Percentiles rank a stretch among this genome's conserved stretches.
Evolutionary conservation across 2,329 filamentous ascomycete species (phyloP).

Genomic region (Rutstroemia sp.): DNA sequence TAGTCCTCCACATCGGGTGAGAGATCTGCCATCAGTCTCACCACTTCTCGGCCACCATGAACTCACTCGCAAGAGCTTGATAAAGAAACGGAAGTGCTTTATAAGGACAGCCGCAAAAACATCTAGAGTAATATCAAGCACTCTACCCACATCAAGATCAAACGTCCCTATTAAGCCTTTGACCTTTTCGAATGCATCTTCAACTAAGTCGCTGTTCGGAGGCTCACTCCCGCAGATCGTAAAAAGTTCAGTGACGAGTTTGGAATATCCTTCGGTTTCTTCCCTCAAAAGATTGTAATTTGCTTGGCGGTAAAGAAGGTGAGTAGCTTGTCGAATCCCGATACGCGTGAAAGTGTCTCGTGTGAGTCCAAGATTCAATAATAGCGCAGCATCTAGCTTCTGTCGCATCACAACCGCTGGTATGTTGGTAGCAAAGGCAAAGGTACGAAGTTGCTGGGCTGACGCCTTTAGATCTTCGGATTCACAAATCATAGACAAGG

Average conservation of each 20-base stretch:
- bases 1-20: constrained; percentile 51
- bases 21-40: constrained; percentile 37
- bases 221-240: constrained; percentile 73
- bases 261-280: constrained; percentile 94
- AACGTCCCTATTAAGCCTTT: constrained; percentile 96
- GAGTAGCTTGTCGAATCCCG: constrained; percentile 84
- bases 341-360: constrained; percentile 77
- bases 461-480: constrained; percentile 39
- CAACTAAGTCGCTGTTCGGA: constrained; percentile 68
- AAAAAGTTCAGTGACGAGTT: constrained; percentile 92
- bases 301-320: constrained; percentile 87
- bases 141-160: constrained; percentile 90
- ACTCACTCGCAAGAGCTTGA: constrained; percentile 83
- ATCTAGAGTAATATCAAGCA: constrained; percentile 88
- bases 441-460: constrained; percentile 49
- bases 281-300: constrained; percentile 95
- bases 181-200: constrained; percentile 82
- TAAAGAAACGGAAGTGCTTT: constrained; percentile 88
- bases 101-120: constrained; percentile 91
- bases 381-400: constrained; percentile 70
- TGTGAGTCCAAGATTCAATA: constrained; percentile 72
- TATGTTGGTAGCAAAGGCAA: constrained; percentile 67
- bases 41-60: constrained; percentile 88
- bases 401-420: constrained; percentile 67
- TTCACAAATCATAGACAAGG: constrained; percentile 71